phyloP scores from a whole-genome alignment of 768 basidiomycete species.

The Mycena epipterygia region DNA sequence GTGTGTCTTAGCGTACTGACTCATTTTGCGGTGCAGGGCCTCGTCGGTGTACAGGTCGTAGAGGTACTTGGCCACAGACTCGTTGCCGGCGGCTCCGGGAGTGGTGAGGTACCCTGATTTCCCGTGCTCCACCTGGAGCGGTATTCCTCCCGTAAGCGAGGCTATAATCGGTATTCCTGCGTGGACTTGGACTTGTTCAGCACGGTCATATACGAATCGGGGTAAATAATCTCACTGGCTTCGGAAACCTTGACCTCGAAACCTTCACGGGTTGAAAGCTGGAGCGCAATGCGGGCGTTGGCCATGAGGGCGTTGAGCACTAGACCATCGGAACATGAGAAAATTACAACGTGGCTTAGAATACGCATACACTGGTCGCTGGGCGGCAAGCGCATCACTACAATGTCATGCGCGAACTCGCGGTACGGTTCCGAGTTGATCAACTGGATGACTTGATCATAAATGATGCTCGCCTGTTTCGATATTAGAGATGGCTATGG shows the following conservation, averaged over 20 bases:
- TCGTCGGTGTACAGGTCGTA: constrained; percentile 85
- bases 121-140: constrained; percentile 90
- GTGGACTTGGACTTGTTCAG: constrained; percentile 61
- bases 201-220: not conserved
- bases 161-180: constrained; percentile 91
- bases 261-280: constrained; percentile 94
- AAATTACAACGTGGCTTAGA: constrained; percentile 14
- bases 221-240: constrained; percentile 52
- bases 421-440: constrained; percentile 66
- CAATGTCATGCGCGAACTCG: constrained; percentile 71
- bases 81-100: constrained; percentile 72
- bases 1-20: constrained; percentile 69
- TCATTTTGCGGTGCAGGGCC: constrained; percentile 72
- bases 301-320: constrained; percentile 92
- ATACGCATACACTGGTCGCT: constrained; percentile 81
- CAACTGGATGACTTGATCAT: constrained; percentile 80
- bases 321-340: constrained; percentile 38
- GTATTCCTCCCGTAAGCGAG: constrained; percentile 91
- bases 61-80: constrained; percentile 80
- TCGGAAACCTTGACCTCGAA: constrained; percentile 99
- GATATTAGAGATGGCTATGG: not conserved
- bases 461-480: constrained; percentile 78
- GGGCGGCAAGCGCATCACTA: constrained; percentile 85
- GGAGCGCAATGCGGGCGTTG: constrained; percentile 90
- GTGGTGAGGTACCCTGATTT: constrained; percentile 90